Percentiles rank a stretch among this genome's conserved stretches.
Evolutionary conservation across 2,329 filamentous ascomycete species (phyloP).

Genomic region (Fusarium pseudograminearum): DNA sequence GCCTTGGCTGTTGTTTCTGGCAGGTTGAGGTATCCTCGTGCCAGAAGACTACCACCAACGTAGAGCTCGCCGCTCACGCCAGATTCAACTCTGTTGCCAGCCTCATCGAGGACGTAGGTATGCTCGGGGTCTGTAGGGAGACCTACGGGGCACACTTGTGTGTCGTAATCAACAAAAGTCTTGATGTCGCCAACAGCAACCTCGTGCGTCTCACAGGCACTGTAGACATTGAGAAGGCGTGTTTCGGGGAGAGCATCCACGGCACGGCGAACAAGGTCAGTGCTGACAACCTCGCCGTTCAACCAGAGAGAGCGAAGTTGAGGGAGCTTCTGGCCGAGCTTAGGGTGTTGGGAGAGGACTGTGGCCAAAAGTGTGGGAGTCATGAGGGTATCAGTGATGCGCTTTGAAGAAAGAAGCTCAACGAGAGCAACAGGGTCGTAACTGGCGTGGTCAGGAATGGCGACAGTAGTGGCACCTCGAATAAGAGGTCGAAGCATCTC

Average conservation of each 20-base stretch:
- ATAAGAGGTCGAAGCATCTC: conserved; percentile 83
- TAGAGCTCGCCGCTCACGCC: conserved; percentile 79
- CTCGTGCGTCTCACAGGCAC: conserved; percentile 85
- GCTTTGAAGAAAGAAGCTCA: conserved; percentile 73
- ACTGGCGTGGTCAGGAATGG: conserved; percentile 80
- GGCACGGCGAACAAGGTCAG: conserved; percentile 77
- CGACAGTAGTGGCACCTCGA: conserved; percentile 80
- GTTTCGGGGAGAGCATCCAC: conserved; percentile 75
- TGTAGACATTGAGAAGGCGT: conserved; percentile 83
- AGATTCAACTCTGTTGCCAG: conserved; percentile 70
- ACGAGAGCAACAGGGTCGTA: conserved; percentile 82
- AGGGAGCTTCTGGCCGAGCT: conserved; percentile 72
- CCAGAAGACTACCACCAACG: conserved; percentile 78
- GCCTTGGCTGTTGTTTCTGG: conserved; percentile 80
- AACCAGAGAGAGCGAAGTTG: conserved; percentile 79
- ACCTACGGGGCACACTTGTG: conserved; percentile 79
- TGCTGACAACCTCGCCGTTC: conserved; percentile 85
- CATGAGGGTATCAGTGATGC: conserved; percentile 85
- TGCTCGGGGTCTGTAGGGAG: conserved; percentile 75
- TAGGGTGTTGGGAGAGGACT: conserved; percentile 75
- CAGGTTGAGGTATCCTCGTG: conserved; percentile 82
- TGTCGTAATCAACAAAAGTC: conserved; percentile 72
- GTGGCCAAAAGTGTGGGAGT: conserved; percentile 83
- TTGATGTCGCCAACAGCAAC: conserved; percentile 81
- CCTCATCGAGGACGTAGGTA: conserved; percentile 79